Evolutionary conservation across 2,329 filamentous ascomycete genomes (phyloP), one percentile per base, ranked within the genome.

Genomic region (Nigrospora oryzae): DNA sequence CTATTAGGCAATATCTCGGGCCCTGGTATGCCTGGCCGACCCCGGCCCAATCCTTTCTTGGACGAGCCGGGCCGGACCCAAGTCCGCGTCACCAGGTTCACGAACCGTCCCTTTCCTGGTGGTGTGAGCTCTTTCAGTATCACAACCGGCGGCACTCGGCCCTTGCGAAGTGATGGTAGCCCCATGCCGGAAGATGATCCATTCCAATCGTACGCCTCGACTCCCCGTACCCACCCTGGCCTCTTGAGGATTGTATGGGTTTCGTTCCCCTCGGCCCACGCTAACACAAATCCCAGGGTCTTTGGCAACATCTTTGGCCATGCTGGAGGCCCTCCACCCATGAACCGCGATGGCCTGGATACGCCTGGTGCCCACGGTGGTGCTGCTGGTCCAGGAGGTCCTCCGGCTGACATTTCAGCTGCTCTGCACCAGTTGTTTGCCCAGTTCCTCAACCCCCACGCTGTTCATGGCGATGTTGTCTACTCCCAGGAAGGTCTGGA

Each of bases 401-500:
- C 44, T 41, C 55, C 43, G 19, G 46, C 49, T 31, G 60, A 61
- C 14, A 55, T 74, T 15, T 57, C 59, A 13, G 53, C 58, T 14
- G 67, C 67, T 31, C 58, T 82, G 5, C 71, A 73, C 32, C 71
- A 75, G n/a, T 64, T 83, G 5, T 62, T 84, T 15, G 66, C 66
- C 8, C 60, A 62, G 33, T 53, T 83, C 19, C 62, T 82, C 35
- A 73, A 72, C 43, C 74, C 76, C 13, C 68, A 71, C 46, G 73
- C 67, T 8, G 64, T 69, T 14, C 72, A 77, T 47, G 87, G 89
- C 16, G 91, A 97, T 62, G 87, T 83, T 8, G 91, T 95, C 1
- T 94, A 91, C 61, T 85, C 86, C 0, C 88, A 97, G 64, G 89
- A 95, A 66, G 90, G 86, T 3, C 70, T 97, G 31, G 91, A 98